Base-by-base conservation (phyloP, 352 stramenopile species). In the Pelagophyceae sp. region DNA sequence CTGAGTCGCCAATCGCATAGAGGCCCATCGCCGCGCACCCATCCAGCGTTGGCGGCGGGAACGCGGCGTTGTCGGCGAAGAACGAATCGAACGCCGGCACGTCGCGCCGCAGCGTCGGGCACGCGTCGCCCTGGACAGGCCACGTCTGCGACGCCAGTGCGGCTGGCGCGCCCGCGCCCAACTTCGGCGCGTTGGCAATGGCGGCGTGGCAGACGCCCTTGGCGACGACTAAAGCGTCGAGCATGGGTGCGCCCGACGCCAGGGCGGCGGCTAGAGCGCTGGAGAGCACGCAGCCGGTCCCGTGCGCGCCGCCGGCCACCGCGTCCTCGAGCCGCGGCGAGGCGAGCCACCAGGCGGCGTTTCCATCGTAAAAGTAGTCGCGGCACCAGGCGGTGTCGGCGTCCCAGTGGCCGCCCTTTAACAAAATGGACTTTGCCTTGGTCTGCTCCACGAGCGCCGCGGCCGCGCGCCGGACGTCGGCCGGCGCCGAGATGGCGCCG, bases 201-300 rank as follows among this genome's bases (percentile, higher is more conserved):
- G 67, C 67, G 15, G 33, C 67, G 15, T 0, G 5, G 67, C 67
- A 74, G 37, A 74, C 91, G n/a, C 85, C 87, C 78, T 93, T 93
- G 6, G 83, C 87, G 69, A 91, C 78, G 72, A 83, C 86, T 64
- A 87, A 87, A 0, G 88, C 87, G 84, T 93, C 87, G 23, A 29
- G 1, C 27, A 76, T 25, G 17, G 72, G 35, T 11, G 54, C n/a
- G 60, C 81, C 90, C 60, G 88, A 81, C 27, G 92, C 92, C 38
- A 95, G 85, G 70, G 90, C 85, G 19, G 92, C 89, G 19, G 92
- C 91, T 82, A 97, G 95, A 38, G 92, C 88, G 0, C 91, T 92
- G 20, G 90, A 93, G n/a, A 98, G 82, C 38, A 93, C 97, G 82
- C 93, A 98, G 45, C 93, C 93, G 27, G 93, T 98, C 72, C 93